Conservation (phyloP, 2,329 filamentous ascomycete species). For the Pseudocercospora fijiensis region DNA sequence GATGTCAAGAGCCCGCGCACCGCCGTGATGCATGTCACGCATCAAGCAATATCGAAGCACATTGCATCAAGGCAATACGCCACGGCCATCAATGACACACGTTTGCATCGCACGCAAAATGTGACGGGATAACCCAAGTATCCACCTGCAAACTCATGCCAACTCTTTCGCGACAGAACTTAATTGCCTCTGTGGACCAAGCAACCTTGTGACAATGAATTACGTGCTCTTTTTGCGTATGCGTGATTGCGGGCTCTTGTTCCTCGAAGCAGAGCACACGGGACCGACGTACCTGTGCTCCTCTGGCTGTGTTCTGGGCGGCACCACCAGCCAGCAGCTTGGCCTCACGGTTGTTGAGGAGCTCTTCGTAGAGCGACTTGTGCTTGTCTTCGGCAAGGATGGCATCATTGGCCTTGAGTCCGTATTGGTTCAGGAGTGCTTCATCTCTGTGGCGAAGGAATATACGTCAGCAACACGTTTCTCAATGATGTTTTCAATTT, state of each 20-base stretch:
- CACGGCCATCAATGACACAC: neutral
- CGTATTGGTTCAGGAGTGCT: conserved; percentile 86
- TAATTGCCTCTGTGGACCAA: neutral
- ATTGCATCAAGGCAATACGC: neutral
- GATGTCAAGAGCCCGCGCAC: neutral
- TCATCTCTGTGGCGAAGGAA: conserved; percentile 60
- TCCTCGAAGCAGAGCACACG: neutral
- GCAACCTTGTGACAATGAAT: neutral
- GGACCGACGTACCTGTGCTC: conserved; percentile 65
- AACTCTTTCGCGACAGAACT: conserved; percentile 2
- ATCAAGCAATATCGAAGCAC: neutral
- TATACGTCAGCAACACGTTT: conserved; percentile 30
- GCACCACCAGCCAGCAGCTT: conserved; percentile 95
- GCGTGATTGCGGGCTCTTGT: neutral
- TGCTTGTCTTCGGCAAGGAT: conserved; percentile 95
- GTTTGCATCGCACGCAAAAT: neutral
- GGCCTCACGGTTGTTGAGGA: conserved; percentile 86
- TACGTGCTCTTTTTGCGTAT: neutral
- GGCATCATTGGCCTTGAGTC: conserved; percentile 91
- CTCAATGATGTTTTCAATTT: conserved; percentile 5
- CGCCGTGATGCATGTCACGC: conserved; percentile 1
- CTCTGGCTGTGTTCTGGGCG: conserved; percentile 94
- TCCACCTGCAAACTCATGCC: conserved; percentile 8
- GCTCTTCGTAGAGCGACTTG: conserved; percentile 84
- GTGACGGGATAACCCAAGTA: neutral